Conservation (phyloP, 345 rosid species). For the Ceriops zippeliana region DNA sequence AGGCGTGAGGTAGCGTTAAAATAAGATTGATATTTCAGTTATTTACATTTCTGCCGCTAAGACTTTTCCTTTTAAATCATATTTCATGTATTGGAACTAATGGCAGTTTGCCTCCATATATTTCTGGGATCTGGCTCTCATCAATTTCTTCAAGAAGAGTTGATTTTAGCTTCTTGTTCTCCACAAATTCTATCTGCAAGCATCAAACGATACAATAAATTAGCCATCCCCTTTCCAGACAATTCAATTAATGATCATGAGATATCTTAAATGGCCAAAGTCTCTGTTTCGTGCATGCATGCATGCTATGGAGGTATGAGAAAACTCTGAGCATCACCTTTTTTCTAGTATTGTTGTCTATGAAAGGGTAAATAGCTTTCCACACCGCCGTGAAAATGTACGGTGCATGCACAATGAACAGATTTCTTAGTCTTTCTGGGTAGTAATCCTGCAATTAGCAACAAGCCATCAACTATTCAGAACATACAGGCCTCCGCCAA, state of each 20-base stretch:
- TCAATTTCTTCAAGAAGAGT: conserved; percentile 46
- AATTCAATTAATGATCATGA: too few species aligned
- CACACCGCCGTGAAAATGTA: conserved; percentile 38
- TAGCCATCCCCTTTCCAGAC: not conserved
- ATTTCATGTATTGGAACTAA: conserved; percentile 11
- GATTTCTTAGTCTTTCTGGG: conserved; percentile 46
- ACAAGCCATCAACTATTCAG: too few species aligned
- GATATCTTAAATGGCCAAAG: too few species aligned
- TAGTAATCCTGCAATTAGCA: conserved; percentile 37
- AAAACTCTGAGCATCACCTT: conserved; percentile 24
- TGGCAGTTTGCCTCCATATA: conserved; percentile 37
- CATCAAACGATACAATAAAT: not conserved
- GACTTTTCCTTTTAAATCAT: not conserved
- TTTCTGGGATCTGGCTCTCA: conserved; percentile 47
- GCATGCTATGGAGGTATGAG: not conserved
- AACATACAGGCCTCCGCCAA: too few species aligned
- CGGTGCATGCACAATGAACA: conserved; percentile 36
- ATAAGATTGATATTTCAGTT: too few species aligned
- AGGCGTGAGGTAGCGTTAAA: too few species aligned
- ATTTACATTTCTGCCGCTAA: not conserved
- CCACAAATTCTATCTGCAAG: conserved; percentile 44
- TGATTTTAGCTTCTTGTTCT: conserved; percentile 36
- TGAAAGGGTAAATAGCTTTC: conserved; percentile 39
- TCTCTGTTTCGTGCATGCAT: too few species aligned
- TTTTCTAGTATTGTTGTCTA: conserved; percentile 38